Base-by-base conservation (phyloP, 108 stramenopile species). In the Cylindrotheca fusiformis region DNA sequence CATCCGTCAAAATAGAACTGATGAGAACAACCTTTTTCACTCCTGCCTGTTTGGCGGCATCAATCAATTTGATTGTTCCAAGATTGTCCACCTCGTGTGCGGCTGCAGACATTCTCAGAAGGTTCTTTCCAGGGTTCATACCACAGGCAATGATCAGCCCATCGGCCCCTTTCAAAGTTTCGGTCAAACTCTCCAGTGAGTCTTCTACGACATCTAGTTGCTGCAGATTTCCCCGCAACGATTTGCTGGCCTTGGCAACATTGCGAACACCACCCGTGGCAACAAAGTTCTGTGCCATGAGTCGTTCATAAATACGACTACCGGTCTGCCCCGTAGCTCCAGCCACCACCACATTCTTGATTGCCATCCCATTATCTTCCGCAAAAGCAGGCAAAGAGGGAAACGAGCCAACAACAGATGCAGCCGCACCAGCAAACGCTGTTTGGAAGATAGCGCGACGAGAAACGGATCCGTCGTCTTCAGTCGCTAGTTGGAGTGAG, bases 321-420 rank as follows among this genome's bases (percentile, higher is more conserved):
- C 91, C 91, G 0, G 88, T 93, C 47, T 93, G 88, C 14, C 91
- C 91, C 24, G 88, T 90, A 45, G 91, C 82, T 25, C 91, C 91
- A 28, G 86, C 86, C 8, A 93, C 86, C 2, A 93, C 82, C 4
- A 93, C 85, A 1, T 59, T 84, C 20, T 58, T 58, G 25, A 41
- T 41, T n/a, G n/a, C n/a, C n/a, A n/a, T n/a, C n/a, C n/a, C n/a
- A n/a, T n/a, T n/a, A n/a, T n/a, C n/a, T n/a, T n/a, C n/a, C n/a
- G n/a, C n/a, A n/a, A n/a, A n/a, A n/a, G n/a, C n/a, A n/a, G n/a
- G n/a, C n/a, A n/a, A n/a, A n/a, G n/a, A n/a, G n/a, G n/a, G n/a
- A n/a, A n/a, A n/a, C n/a, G n/a, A n/a, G n/a, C n/a, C n/a, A n/a
- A n/a, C n/a, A n/a, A n/a, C n/a, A n/a, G n/a, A n/a, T n/a, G n/a